phyloP scores from a whole-genome alignment of 768 basidiomycete genomes.

The Auriculariales sp. region DNA sequence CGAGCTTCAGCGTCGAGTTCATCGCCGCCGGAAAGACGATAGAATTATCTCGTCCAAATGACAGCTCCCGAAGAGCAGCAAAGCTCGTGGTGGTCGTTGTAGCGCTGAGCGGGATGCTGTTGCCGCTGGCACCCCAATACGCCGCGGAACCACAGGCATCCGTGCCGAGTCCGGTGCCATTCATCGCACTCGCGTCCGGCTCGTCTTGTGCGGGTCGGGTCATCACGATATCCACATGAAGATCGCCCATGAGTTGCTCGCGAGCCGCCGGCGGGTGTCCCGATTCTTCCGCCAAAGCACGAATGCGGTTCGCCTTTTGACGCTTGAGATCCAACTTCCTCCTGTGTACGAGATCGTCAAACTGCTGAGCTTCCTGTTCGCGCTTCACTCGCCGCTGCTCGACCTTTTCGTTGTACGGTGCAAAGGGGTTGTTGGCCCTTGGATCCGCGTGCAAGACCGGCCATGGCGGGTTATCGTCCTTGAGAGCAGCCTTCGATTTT shows the following conservation, averaged over 20 bases:
- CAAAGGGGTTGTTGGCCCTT: slow-evolving; percentile 55
- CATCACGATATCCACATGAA: too few relatives aligned
- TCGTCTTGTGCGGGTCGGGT: too few relatives aligned
- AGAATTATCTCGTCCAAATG: slow-evolving; percentile 17
- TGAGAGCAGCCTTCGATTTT: slow-evolving; percentile 2
- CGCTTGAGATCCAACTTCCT: background rate
- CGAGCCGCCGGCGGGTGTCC: too few relatives aligned
- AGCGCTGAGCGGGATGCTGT: slow-evolving; percentile 83
- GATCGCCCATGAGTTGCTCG: too few relatives aligned
- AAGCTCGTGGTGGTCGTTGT: slow-evolving; percentile 71
- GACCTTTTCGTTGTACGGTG: slow-evolving; percentile 50
- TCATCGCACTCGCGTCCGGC: too few relatives aligned
- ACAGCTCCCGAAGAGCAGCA: slow-evolving; percentile 15
- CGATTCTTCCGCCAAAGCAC: too few relatives aligned
- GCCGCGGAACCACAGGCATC: too few relatives aligned
- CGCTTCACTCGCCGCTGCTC: slow-evolving; percentile 35
- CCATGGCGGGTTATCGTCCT: slow-evolving; percentile 48
- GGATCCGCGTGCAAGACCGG: slow-evolving; percentile 75
- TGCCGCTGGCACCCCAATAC: slow-evolving; percentile 90
- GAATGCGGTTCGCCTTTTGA: too few relatives aligned
- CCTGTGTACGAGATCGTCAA: slow-evolving; percentile 9
- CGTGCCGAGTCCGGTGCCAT: too few relatives aligned
- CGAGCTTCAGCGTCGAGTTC: slow-evolving; percentile 38
- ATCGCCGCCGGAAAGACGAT: slow-evolving; percentile 37
- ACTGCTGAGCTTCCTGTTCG: slow-evolving; percentile 18